These are phyloP conservation scores for Pythium dissotocum DNA, from an alignment of 352 stramenopile species.

Conservation along the genomic window DNA sequence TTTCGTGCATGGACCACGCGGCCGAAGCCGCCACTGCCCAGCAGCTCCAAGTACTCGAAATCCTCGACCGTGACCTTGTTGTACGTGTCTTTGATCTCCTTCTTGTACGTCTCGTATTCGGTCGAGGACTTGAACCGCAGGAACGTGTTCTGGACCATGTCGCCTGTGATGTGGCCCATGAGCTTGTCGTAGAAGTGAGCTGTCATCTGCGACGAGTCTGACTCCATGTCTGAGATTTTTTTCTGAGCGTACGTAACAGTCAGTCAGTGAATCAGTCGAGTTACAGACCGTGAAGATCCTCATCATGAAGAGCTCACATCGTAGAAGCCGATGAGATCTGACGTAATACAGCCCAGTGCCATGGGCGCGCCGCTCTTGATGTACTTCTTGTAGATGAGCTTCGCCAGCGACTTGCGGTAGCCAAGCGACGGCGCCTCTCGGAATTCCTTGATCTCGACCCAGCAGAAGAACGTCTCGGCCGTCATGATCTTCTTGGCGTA, in stretches of 20 bases:
- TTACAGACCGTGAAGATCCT: no score
- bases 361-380: conserved; percentile 75
- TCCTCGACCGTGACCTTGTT: conserved; percentile 85
- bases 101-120: conserved; percentile 74
- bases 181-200: conserved; percentile 71
- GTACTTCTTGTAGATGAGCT: conserved; percentile 88
- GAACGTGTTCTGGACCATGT: conserved; percentile 85
- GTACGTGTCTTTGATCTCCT: conserved; percentile 84
- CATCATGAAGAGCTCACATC: conserved; percentile 36
- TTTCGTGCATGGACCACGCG: conserved; percentile 90
- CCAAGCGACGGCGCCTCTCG: conserved; percentile 59
- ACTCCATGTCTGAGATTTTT: conserved; percentile 57
- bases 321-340: conserved; percentile 65
- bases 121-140: conserved; percentile 70
- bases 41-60: conserved; percentile 83
- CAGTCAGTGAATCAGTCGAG: neutral
- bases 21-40: conserved; percentile 90
- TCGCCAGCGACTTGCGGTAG: conserved; percentile 73
- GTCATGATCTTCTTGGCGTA: conserved; percentile 86
- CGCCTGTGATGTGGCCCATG: conserved; percentile 63
- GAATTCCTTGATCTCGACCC: conserved; percentile 87
- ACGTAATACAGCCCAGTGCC: conserved; percentile 74
- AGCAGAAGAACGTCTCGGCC: conserved; percentile 84
- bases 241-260: conserved; percentile 34
- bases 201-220: conserved; percentile 42